Percentiles rank a stretch among this genome's conserved stretches.
phyloP scores from a whole-genome alignment of 1,139 yeast species.

The Geotrichum restrictum region DNA sequence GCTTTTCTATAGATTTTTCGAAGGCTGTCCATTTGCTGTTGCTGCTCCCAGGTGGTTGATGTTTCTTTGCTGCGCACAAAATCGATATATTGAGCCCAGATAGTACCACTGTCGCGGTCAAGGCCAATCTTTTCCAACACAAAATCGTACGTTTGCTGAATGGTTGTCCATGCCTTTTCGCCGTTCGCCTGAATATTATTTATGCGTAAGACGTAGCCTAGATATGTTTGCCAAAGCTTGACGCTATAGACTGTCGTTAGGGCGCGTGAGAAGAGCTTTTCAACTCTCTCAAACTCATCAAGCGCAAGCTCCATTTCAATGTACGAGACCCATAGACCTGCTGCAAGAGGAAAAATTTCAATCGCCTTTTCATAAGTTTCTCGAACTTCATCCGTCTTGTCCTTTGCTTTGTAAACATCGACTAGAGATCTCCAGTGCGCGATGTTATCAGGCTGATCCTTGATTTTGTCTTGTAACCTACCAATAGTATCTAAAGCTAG shows the following conservation, averaged over 20 bases:
- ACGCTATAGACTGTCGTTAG: slow-evolving; percentile 58
- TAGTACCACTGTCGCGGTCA: slow-evolving; percentile 64
- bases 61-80: slow-evolving; percentile 79
- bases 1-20: slow-evolving; percentile 71
- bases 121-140: slow-evolving; percentile 75
- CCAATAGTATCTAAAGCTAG: slow-evolving; percentile 49
- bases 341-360: slow-evolving; percentile 57
- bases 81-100: slow-evolving; percentile 83
- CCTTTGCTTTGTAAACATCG: slow-evolving; percentile 51
- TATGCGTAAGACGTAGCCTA: slow-evolving; percentile 72
- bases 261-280: slow-evolving; percentile 58
- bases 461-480: slow-evolving; percentile 57
- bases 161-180: slow-evolving; percentile 71
- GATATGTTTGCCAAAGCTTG: slow-evolving; percentile 67
- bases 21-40: slow-evolving; percentile 72
- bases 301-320: slow-evolving; percentile 64
- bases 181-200: slow-evolving; percentile 74
- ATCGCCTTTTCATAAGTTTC: slow-evolving; percentile 60
- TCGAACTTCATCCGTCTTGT: slow-evolving; percentile 61
- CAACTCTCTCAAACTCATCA: slow-evolving; percentile 67
- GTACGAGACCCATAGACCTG: slow-evolving; percentile 65
- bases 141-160: slow-evolving; percentile 78
- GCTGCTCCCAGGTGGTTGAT: slow-evolving; percentile 78
- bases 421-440: slow-evolving; percentile 57
- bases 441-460: slow-evolving; percentile 55